These are phyloP conservation scores for Oryza brachyantha DNA, from an alignment of 176 grass and related monocot genomes.

Conservation along the genomic window DNA sequence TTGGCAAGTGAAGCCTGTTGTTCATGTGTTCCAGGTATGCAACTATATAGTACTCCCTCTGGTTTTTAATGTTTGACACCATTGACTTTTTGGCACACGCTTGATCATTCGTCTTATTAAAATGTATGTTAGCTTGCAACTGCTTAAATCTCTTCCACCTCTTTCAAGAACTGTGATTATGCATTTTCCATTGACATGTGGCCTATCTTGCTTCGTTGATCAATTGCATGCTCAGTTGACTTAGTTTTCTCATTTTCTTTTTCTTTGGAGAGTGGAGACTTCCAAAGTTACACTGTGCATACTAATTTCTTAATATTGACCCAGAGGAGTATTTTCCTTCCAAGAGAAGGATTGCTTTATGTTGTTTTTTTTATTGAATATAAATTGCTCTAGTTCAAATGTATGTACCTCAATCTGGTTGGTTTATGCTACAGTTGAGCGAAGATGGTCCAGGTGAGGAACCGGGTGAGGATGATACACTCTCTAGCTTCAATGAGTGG, in stretches of 20 bases:
- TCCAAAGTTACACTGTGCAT: background rate
- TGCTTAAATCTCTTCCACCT: constrained; percentile 6
- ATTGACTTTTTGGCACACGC: too few relatives aligned
- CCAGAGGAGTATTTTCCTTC: background rate
- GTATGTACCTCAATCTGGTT: constrained; percentile 26
- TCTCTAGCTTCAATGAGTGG: constrained; percentile 96
- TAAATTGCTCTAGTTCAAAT: background rate
- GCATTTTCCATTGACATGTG: background rate
- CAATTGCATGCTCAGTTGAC: background rate
- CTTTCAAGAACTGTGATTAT: background rate
- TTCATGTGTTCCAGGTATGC: constrained; percentile 88
- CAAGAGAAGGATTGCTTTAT: background rate
- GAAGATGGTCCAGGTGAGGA: constrained; percentile 99
- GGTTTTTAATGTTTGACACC: too few relatives aligned
- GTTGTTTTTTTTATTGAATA: background rate
- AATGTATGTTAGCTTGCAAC: background rate
- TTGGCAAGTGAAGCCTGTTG: constrained; percentile 94
- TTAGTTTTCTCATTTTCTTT: background rate
- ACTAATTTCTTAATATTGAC: background rate
- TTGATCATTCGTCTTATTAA: too few relatives aligned
- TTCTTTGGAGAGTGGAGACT: background rate
- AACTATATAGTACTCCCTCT: too few relatives aligned
- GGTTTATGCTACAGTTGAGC: constrained; percentile 56
- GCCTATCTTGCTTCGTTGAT: constrained; percentile 17
- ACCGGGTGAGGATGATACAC: constrained; percentile 78